These are phyloP conservation scores for Bipolaris zeicola DNA, from an alignment of 2,329 filamentous ascomycete species.

Conservation along the genomic window DNA sequence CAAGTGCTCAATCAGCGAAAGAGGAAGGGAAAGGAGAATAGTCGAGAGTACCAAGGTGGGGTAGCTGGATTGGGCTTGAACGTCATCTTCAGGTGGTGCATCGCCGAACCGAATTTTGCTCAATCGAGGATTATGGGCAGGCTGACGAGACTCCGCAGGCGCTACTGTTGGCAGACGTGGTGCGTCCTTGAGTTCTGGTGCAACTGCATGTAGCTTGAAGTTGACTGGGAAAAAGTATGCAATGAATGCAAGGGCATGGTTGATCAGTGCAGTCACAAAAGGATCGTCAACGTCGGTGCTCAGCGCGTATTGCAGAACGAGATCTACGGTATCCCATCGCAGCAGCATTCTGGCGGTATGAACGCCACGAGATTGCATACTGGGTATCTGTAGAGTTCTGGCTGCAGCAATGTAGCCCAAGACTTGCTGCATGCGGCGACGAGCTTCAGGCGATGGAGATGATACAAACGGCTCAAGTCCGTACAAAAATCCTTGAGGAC, in stretches of 20 bases:
- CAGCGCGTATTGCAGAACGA: slow-evolving; percentile 64
- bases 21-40: slow-evolving; percentile 72
- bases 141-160: slow-evolving; percentile 37
- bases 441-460: slow-evolving; percentile 36
- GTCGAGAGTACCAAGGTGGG: slow-evolving; percentile 64
- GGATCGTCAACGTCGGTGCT: slow-evolving; percentile 56
- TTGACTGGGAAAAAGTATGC: slow-evolving; percentile 63
- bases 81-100: slow-evolving; percentile 55
- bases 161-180: slow-evolving; percentile 53
- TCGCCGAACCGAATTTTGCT: slow-evolving; percentile 75
- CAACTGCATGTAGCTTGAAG: slow-evolving; percentile 64
- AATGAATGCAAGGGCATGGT: slow-evolving; percentile 63
- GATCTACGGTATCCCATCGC: slow-evolving; percentile 67
- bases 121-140: slow-evolving; percentile 59
- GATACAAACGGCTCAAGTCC: slow-evolving; percentile 36
- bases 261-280: slow-evolving; percentile 61
- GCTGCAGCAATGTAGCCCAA: slow-evolving; percentile 70
- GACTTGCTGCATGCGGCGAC: slow-evolving; percentile 43
- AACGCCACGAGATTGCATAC: slow-evolving; percentile 63
- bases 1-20: slow-evolving; percentile 67
- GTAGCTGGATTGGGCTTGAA: slow-evolving; percentile 42
- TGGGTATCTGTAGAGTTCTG: slow-evolving; percentile 60
- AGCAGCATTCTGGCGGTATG: slow-evolving; percentile 64
- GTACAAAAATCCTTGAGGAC: slow-evolving; percentile 34
- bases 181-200: slow-evolving; percentile 54